phyloP scores from a whole-genome alignment of 148 eudicot species.

The Simmondsia chinensis region DNA sequence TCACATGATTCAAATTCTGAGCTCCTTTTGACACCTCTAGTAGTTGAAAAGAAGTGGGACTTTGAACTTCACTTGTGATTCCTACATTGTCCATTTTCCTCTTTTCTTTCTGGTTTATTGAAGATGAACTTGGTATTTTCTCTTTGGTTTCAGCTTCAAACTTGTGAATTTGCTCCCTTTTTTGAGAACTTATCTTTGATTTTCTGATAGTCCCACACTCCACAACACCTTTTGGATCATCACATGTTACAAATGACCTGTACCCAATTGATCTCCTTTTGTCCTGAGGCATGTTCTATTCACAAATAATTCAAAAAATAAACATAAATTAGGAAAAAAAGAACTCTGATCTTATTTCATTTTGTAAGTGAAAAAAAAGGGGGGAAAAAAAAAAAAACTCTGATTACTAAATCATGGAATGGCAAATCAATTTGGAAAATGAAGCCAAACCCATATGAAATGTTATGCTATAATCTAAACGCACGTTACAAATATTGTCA shows the following conservation, averaged over 20 bases:
- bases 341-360: too few species aligned
- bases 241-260: slow-evolving; percentile 79
- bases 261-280: slow-evolving; percentile 53
- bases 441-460: too few species aligned
- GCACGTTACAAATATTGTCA: too few species aligned
- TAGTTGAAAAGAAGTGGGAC: slow-evolving; percentile 31
- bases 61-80: slow-evolving; percentile 17
- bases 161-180: slow-evolving; percentile 13
- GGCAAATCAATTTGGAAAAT: too few species aligned
- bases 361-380: too few species aligned
- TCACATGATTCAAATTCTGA: slow-evolving; percentile 42
- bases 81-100: slow-evolving; percentile 25
- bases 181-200: slow-evolving; percentile 31
- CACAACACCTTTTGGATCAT: slow-evolving; percentile 77
- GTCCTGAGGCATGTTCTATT: slow-evolving; percentile 68
- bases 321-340: not conserved
- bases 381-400: not conserved
- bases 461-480: too few species aligned
- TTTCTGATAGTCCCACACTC: slow-evolving; percentile 60
- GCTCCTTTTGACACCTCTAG: slow-evolving; percentile 42
- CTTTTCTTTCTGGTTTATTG: slow-evolving; percentile 12
- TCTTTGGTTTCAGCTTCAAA: slow-evolving; percentile 16
- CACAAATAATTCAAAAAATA: slow-evolving; percentile 1
- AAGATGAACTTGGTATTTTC: slow-evolving; percentile 9
- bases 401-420: not conserved